phyloP scores from a whole-genome alignment of 192 early-diverging fungal genomes.

The Coemansia sp. region DNA sequence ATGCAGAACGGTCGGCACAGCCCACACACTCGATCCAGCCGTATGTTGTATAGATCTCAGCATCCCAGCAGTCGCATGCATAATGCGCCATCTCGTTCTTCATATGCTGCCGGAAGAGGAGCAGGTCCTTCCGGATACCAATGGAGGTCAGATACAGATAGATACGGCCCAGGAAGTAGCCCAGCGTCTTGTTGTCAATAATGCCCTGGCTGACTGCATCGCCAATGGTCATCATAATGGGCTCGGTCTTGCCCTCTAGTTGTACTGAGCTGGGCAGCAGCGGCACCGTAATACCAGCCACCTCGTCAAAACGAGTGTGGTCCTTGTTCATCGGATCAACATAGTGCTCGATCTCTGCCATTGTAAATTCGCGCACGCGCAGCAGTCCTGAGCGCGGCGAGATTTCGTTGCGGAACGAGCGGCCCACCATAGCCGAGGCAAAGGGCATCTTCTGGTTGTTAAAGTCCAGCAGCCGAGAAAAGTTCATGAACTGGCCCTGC shows the following conservation, averaged over 20 bases:
- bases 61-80: slow-evolving; percentile 98
- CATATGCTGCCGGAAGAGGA: slow-evolving; percentile 99
- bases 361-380: slow-evolving; percentile 96
- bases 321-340: slow-evolving; percentile 93
- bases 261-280: slow-evolving; percentile 79
- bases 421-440: slow-evolving; percentile 96
- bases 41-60: slow-evolving; percentile 90
- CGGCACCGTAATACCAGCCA: slow-evolving; percentile 71
- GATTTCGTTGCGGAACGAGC: slow-evolving; percentile 99
- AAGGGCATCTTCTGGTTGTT: slow-evolving; percentile 99
- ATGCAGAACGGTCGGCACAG: slow-evolving; percentile 98
- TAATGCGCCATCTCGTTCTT: slow-evolving; percentile 99
- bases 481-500: slow-evolving; percentile 99
- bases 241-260: slow-evolving; percentile 68
- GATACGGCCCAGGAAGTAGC: slow-evolving; percentile 97
- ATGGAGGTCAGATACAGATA: slow-evolving; percentile 85
- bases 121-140: slow-evolving; percentile 79
- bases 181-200: slow-evolving; percentile 96
- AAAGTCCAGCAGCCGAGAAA: slow-evolving; percentile 92
- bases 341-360: slow-evolving; percentile 99
- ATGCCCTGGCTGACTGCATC: slow-evolving; percentile 85
- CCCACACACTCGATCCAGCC: slow-evolving; percentile 99
- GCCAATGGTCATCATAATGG: slow-evolving; percentile 75
- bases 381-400: slow-evolving; percentile 91
- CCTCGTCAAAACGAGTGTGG: slow-evolving; percentile 87